These are phyloP conservation scores for Alternaria sp. DNA, from an alignment of 2,329 filamentous ascomycete genomes.

Conservation along the genomic window DNA sequence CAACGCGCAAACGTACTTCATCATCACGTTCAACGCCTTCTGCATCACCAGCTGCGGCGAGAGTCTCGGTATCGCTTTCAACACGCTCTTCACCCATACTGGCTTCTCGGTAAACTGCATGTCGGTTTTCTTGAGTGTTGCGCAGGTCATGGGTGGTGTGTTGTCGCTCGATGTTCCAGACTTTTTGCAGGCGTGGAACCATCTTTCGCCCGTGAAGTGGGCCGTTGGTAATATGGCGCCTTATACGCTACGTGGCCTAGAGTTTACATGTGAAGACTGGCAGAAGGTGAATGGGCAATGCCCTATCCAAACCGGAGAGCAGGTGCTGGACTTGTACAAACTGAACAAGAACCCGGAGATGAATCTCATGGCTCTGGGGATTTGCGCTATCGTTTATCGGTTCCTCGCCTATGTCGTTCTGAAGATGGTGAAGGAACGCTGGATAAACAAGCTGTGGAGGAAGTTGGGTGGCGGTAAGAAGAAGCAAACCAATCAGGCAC, in stretches of 20 bases:
- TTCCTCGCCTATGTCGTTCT: conserved; percentile 67
- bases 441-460: conserved; percentile 49
- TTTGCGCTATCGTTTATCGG: conserved; percentile 70
- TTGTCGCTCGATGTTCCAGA: conserved; percentile 8
- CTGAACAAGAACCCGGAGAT: conserved; percentile 67
- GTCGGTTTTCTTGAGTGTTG: conserved; percentile 71
- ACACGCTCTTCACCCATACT: conserved; percentile 75
- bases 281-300: conserved; percentile 69
- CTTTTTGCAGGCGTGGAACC: conserved; percentile 63
- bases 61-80: conserved; percentile 79
- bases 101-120: conserved; percentile 79
- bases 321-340: conserved; percentile 72
- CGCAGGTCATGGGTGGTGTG: conserved; percentile 66
- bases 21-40: conserved; percentile 72
- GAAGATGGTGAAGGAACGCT: conserved; percentile 61
- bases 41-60: conserved; percentile 77
- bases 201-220: conserved; percentile 75
- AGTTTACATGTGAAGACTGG: conserved; percentile 67
- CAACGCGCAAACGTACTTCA: conserved; percentile 70
- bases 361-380: conserved; percentile 68
- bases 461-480: conserved; percentile 28
- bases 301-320: conserved; percentile 68
- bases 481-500: neutral
- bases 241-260: conserved; percentile 66
- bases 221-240: conserved; percentile 70